Conservation (phyloP, 1,284 basidiomycete genomes). For the Fistulinella staudtii region DNA sequence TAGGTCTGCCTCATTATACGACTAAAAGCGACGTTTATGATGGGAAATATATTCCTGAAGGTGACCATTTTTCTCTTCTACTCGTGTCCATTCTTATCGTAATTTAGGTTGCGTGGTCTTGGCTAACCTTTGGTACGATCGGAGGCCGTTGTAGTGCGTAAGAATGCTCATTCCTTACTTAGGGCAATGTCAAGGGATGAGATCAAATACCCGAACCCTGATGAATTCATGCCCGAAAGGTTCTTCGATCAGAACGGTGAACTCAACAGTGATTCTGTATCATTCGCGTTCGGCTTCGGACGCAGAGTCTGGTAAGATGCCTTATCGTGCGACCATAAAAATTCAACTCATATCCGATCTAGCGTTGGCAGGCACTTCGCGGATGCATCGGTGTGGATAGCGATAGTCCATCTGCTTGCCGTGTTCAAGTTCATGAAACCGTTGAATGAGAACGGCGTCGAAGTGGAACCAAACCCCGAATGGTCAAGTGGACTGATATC, state of each 20-base stretch:
- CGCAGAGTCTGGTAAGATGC: constrained; percentile 27
- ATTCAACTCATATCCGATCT: constrained; percentile 3
- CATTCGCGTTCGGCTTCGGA: constrained; percentile 29
- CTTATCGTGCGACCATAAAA: background rate
- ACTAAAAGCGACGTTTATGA: constrained; percentile 24
- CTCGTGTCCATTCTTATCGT: constrained; percentile 11
- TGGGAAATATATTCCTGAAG: constrained; percentile 28
- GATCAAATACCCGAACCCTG: constrained; percentile 23
- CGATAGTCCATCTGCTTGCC: constrained; percentile 30
- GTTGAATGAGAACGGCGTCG: constrained; percentile 24
- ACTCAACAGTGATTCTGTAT: constrained; percentile 27
- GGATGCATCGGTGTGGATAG: constrained; percentile 32
- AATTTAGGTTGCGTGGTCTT: constrained; percentile 29
- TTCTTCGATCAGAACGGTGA: constrained; percentile 25
- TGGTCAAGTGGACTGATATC: constrained; percentile 31
- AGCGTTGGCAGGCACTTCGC: constrained; percentile 30
- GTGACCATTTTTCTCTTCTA: constrained; percentile 1
- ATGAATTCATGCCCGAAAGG: constrained; percentile 28
- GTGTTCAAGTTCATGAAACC: constrained; percentile 31
- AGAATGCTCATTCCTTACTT: constrained; percentile 7
- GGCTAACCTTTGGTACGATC: constrained; percentile 28
- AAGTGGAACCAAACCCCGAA: constrained; percentile 24
- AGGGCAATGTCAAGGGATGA: constrained; percentile 34
- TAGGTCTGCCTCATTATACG: constrained; percentile 30
- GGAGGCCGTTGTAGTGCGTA: background rate